A percentile compares a stretch with the other conserved stretches of the same genome.
phyloP scores from a whole-genome alignment of 2,329 filamentous ascomycete species.

The Fusarium subtropicale region DNA sequence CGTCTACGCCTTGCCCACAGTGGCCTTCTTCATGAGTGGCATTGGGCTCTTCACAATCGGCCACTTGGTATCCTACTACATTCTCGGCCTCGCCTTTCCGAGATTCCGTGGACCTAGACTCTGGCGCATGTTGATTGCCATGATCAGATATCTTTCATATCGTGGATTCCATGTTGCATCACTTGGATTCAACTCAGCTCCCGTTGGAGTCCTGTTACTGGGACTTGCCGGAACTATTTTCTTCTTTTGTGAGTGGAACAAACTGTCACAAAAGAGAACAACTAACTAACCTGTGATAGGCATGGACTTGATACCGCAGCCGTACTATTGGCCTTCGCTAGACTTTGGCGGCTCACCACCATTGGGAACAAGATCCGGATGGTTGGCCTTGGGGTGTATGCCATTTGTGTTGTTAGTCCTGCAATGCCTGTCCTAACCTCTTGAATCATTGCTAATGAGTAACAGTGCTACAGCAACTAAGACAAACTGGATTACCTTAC shows the following conservation, averaged over 20 bases:
- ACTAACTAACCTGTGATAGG: accelerated
- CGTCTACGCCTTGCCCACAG: neutral
- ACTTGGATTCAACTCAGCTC: neutral
- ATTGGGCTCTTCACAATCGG: neutral
- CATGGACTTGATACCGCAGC: neutral
- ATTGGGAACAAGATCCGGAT: neutral
- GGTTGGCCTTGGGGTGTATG: neutral
- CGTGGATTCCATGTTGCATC: neutral
- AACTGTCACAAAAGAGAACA: accelerated
- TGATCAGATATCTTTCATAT: neutral
- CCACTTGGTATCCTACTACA: neutral
- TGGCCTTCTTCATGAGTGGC: neutral
- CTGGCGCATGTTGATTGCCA: neutral
- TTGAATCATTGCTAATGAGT: neutral
- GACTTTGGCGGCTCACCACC: neutral
- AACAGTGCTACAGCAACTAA: neutral
- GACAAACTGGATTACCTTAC: neutral
- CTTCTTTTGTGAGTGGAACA: neutral
- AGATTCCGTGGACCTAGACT: neutral
- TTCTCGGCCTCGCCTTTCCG: neutral
- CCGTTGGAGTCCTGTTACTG: neutral
- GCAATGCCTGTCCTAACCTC: neutral
- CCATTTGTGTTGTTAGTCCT: neutral
- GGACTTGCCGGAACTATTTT: neutral
- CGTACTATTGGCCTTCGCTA: neutral